Conservation (phyloP, 2,329 filamentous ascomycete genomes). For the Pezicula neosporulosa region DNA sequence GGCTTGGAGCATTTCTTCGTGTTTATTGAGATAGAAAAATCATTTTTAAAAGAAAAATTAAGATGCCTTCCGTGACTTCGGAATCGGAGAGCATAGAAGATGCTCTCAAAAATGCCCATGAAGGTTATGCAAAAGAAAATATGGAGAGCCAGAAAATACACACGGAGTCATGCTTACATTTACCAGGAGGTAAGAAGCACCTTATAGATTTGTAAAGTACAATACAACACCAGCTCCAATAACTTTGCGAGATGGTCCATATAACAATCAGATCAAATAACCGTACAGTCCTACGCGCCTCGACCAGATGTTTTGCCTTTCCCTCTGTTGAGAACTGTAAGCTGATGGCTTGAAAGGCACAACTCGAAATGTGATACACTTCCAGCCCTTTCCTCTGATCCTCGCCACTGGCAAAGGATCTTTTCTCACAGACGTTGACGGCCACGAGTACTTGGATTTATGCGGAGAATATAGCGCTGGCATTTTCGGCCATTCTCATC, state of each 20-base stretch:
- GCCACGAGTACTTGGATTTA: slow-evolving; percentile 49
- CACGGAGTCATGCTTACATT: not conserved
- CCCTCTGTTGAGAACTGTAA: too few species aligned
- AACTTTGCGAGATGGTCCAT: too few species aligned
- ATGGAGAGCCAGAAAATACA: slow-evolving; percentile 3
- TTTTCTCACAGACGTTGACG: slow-evolving; percentile 11
- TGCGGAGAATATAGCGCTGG: slow-evolving; percentile 61
- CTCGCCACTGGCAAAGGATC: slow-evolving; percentile 8
- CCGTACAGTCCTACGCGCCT: too few species aligned
- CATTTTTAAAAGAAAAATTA: not conserved
- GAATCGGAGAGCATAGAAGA: slow-evolving; percentile 1
- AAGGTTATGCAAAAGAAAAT: slow-evolving; percentile 6
- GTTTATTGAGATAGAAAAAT: not conserved
- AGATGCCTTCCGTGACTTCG: slow-evolving; percentile 7
- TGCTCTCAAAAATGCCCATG: slow-evolving; percentile 3
- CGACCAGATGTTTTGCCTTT: too few species aligned
- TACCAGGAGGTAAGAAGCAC: slow-evolving; percentile 5
- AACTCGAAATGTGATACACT: slow-evolving; percentile 11
- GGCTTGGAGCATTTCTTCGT: not conserved
- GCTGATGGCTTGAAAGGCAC: slow-evolving; percentile 2
- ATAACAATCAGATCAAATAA: too few species aligned
- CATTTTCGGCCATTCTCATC: slow-evolving; percentile 63
- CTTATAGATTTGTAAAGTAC: too few species aligned
- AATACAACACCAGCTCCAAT: too few species aligned
- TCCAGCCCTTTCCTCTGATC: slow-evolving; percentile 12